phyloP scores from a whole-genome alignment of 805 yeast genomes.

The Zygoascus tannicola region DNA sequence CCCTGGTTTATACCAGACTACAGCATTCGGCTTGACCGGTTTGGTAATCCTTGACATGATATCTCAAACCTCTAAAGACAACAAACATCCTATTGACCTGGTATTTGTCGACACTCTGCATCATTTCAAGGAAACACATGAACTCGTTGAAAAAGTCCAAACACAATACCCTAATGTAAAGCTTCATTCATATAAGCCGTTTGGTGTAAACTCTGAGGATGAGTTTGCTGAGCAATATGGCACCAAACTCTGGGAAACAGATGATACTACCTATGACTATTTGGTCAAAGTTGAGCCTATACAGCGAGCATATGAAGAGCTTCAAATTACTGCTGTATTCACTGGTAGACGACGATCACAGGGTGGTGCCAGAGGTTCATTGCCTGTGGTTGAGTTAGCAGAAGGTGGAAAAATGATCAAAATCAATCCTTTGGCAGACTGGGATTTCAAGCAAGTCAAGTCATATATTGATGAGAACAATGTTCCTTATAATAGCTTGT shows the following conservation, averaged over 20 bases:
- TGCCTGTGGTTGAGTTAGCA: slow-evolving; percentile 72
- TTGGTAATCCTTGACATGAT: slow-evolving; percentile 80
- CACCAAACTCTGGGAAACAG: slow-evolving; percentile 69
- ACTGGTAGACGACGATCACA: slow-evolving; percentile 89
- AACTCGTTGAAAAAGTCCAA: slow-evolving; percentile 53
- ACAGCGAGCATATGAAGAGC: slow-evolving; percentile 67
- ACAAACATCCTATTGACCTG: slow-evolving; percentile 46
- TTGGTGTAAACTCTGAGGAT: slow-evolving; percentile 41
- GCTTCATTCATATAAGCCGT: slow-evolving; percentile 62
- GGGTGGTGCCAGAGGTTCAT: slow-evolving; percentile 68
- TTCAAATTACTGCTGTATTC: slow-evolving; percentile 72
- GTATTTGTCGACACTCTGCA: slow-evolving; percentile 85
- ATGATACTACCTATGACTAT: slow-evolving; percentile 75
- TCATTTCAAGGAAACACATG: slow-evolving; percentile 90
- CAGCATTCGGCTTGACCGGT: slow-evolving; percentile 93
- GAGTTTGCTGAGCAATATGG: slow-evolving; percentile 69
- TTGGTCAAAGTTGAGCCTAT: slow-evolving; percentile 90
- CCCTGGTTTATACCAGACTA: slow-evolving; percentile 77
- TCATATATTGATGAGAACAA: slow-evolving; percentile 55
- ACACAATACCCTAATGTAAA: slow-evolving; percentile 44
- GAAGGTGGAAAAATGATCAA: slow-evolving; percentile 57
- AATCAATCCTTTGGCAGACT: slow-evolving; percentile 79
- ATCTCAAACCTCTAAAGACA: slow-evolving; percentile 36
- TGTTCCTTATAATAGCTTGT: slow-evolving; percentile 78
- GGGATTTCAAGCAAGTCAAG: slow-evolving; percentile 70